Evolutionary conservation across 495 filamentous ascomycete genomes (phyloP).

Genomic region (Aspergillus incahuasiensis): DNA sequence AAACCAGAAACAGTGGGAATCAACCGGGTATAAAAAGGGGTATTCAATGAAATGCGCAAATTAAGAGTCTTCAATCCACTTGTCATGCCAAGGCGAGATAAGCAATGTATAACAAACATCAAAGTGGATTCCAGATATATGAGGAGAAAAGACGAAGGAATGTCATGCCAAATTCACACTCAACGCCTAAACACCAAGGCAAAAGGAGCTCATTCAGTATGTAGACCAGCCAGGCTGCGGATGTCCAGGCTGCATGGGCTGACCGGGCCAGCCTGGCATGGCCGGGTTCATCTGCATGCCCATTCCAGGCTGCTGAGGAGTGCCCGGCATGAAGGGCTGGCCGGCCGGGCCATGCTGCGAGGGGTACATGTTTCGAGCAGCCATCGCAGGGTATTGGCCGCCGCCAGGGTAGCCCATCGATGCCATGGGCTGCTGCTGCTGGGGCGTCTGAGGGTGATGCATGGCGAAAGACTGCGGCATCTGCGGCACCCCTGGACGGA

Average conservation of each 20-base stretch:
- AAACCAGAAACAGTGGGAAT: constrained; percentile 18
- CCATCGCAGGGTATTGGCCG: constrained; percentile 36
- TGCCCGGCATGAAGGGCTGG: constrained; percentile 38
- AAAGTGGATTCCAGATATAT: constrained; percentile 21
- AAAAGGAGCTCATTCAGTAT: constrained; percentile 23
- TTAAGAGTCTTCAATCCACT: constrained; percentile 32
- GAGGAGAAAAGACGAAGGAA: constrained; percentile 14
- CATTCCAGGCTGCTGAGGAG: constrained; percentile 37
- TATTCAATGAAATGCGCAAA: constrained; percentile 41
- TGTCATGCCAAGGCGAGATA: constrained; percentile 17
- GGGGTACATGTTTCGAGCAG: constrained; percentile 39
- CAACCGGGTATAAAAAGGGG: constrained; percentile 41
- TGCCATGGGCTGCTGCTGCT: constrained; percentile 56
- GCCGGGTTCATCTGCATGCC: constrained; percentile 39
- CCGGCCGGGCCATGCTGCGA: constrained; percentile 35
- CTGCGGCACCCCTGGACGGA: constrained; percentile 37
- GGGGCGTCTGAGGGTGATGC: constrained; percentile 51
- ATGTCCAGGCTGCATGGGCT: constrained; percentile 42
- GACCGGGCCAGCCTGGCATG: constrained; percentile 40
- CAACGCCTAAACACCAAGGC: constrained; percentile 24
- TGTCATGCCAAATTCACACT: constrained; percentile 14
- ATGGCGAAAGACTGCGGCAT: constrained; percentile 45
- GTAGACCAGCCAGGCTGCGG: constrained; percentile 43
- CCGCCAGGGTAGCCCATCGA: constrained; percentile 39
- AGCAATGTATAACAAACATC: constrained; percentile 17